Conservation (phyloP, 352 stramenopile species). For the Pythium phragmitis region DNA sequence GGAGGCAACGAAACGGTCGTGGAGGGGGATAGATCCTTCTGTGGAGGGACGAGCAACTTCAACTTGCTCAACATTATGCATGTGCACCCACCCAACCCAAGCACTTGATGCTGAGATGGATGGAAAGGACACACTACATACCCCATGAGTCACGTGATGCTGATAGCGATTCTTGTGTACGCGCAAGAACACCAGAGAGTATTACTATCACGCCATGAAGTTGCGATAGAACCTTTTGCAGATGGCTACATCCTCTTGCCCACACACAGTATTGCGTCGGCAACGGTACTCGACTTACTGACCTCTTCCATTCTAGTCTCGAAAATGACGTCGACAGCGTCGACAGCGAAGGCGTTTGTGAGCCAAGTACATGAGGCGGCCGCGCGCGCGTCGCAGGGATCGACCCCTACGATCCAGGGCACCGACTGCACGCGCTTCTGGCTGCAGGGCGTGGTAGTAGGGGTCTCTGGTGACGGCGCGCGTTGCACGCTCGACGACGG, state of each 20-base stretch:
- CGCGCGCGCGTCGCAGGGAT: slow-evolving; percentile 33
- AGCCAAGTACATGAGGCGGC: slow-evolving; percentile 48
- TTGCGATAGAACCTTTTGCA: neutral
- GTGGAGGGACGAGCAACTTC: neutral
- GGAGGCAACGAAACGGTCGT: neutral
- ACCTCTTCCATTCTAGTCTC: neutral
- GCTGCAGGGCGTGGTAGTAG: slow-evolving; percentile 73
- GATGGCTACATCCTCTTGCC: neutral
- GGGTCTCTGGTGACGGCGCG: slow-evolving; percentile 27
- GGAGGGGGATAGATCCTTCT: neutral
- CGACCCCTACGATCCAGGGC: slow-evolving; percentile 52
- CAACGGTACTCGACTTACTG: neutral
- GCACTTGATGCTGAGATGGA: neutral
- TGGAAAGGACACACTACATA: too few species aligned
- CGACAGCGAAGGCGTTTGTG: slow-evolving; percentile 63
- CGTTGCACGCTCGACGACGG: slow-evolving; percentile 73
- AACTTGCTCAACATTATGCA: neutral
- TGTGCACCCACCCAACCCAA: neutral
- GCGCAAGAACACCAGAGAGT: too few species aligned
- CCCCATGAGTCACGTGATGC: too few species aligned
- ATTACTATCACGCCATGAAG: too few species aligned
- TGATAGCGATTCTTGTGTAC: too few species aligned
- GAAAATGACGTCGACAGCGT: slow-evolving; percentile 4
- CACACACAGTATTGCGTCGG: neutral
- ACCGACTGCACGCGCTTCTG: slow-evolving; percentile 72